A percentile compares a stretch with the other conserved stretches of the same genome.
These are phyloP conservation scores for Pseudocercospora fijiensis DNA, from an alignment of 2,329 filamentous ascomycete genomes.

Conservation along the genomic window DNA sequence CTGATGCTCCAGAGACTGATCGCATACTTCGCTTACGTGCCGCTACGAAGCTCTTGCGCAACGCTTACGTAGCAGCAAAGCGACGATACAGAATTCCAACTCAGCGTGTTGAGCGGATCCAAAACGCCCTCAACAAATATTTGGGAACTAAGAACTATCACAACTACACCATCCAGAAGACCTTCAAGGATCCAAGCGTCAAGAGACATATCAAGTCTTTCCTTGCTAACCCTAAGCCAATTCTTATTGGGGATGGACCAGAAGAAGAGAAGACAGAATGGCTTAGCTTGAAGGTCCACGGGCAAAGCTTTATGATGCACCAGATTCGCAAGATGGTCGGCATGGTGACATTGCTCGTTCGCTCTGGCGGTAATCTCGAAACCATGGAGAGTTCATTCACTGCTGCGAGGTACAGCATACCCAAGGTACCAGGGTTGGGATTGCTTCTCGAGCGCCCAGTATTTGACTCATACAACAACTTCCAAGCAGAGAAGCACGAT, in stretches of 20 bases:
- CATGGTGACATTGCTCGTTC: slow-evolving; percentile 80
- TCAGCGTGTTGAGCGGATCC: slow-evolving; percentile 69
- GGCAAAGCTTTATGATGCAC: slow-evolving; percentile 99
- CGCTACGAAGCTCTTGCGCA: slow-evolving; percentile 62
- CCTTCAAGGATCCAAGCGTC: slow-evolving; percentile 73
- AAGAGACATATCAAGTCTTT: slow-evolving; percentile 94
- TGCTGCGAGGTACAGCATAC: slow-evolving; percentile 73
- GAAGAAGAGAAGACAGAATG: slow-evolving; percentile 73
- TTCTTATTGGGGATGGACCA: slow-evolving; percentile 38
- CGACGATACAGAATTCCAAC: slow-evolving; percentile 77
- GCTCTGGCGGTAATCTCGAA: slow-evolving; percentile 71
- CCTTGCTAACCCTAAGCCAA: slow-evolving; percentile 67
- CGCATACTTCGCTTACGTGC: slow-evolving; percentile 40
- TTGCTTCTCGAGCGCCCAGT: slow-evolving; percentile 86
- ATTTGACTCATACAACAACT: slow-evolving; percentile 83
- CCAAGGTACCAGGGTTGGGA: slow-evolving; percentile 88
- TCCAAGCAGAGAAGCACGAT: slow-evolving; percentile 62
- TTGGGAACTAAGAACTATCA: slow-evolving; percentile 88
- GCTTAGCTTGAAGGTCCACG: slow-evolving; percentile 93
- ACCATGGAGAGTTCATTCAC: slow-evolving; percentile 75
- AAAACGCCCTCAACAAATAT: slow-evolving; percentile 72
- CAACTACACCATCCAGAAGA: slow-evolving; percentile 96
- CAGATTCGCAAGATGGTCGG: slow-evolving; percentile 99
- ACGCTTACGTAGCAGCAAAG: slow-evolving; percentile 78
- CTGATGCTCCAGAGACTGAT: slow-evolving; percentile 24